Conservation (phyloP, 306 rosid genomes). For the Abrus pulchellus region DNA sequence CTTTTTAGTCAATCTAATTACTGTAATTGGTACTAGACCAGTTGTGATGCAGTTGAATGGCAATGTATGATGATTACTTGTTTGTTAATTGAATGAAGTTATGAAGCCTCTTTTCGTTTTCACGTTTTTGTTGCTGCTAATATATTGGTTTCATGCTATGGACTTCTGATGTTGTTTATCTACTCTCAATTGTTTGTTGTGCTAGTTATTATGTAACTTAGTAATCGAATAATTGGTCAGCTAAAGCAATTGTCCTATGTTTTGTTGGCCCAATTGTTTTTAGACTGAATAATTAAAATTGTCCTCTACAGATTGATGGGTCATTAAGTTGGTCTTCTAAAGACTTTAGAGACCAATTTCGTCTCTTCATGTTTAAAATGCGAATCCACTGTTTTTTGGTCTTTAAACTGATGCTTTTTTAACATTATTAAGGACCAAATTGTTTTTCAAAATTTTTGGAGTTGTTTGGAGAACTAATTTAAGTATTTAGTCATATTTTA, state of each 20-base stretch:
- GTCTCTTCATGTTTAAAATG: neutral
- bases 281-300: neutral
- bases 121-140: neutral
- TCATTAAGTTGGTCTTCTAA: conserved; percentile 7
- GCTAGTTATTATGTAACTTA: conserved; percentile 2
- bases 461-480: neutral
- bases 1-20: conserved; percentile 1
- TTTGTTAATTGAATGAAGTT: conserved; percentile 14
- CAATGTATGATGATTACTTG: conserved; percentile 15
- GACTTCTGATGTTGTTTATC: conserved; percentile 21
- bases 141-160: neutral
- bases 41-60: conserved; percentile 30
- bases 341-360: neutral
- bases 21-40: conserved; percentile 2
- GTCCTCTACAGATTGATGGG: neutral
- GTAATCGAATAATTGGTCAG: neutral
- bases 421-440: neutral
- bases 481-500: conserved; percentile 17
- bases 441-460: neutral
- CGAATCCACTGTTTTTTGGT: neutral
- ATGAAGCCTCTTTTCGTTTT: neutral
- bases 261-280: neutral
- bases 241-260: neutral
- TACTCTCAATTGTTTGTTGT: neutral
- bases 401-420: neutral